Conservation (phyloP, 352 stramenopile genomes). For the Phytophthora multivora region DNA sequence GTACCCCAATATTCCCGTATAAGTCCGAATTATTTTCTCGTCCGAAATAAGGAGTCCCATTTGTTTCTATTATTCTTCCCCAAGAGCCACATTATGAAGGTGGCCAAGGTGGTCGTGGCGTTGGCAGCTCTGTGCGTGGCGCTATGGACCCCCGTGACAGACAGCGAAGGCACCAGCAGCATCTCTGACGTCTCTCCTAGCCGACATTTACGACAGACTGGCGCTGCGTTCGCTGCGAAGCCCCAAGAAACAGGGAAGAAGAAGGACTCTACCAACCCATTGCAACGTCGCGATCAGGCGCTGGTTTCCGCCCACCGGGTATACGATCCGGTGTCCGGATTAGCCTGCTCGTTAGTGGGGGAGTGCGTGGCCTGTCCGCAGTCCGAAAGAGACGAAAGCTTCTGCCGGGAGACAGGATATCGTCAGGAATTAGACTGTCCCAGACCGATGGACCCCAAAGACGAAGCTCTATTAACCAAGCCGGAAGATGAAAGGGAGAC, state of each 20-base stretch:
- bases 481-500: slow-evolving; percentile 39
- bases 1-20: neutral
- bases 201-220: slow-evolving; percentile 20
- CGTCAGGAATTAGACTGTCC: slow-evolving; percentile 73
- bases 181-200: neutral
- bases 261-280: slow-evolving; percentile 32
- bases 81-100: slow-evolving; percentile 22
- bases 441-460: slow-evolving; percentile 28
- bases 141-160: slow-evolving; percentile 2
- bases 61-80: slow-evolving; percentile 1
- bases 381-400: slow-evolving; percentile 68
- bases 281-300: slow-evolving; percentile 34
- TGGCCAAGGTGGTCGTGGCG: slow-evolving; percentile 15
- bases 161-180: neutral
- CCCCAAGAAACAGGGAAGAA: neutral
- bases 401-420: slow-evolving; percentile 70
- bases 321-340: slow-evolving; percentile 64
- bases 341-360: slow-evolving; percentile 61
- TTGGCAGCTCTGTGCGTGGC: slow-evolving; percentile 23
- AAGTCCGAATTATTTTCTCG: neutral
- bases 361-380: slow-evolving; percentile 60
- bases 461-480: slow-evolving; percentile 21
- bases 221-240: slow-evolving; percentile 10
- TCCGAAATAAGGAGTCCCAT: neutral
- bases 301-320: slow-evolving; percentile 47